Base-by-base conservation (phyloP, 768 basidiomycete species). In the Termitomyces sp. region DNA sequence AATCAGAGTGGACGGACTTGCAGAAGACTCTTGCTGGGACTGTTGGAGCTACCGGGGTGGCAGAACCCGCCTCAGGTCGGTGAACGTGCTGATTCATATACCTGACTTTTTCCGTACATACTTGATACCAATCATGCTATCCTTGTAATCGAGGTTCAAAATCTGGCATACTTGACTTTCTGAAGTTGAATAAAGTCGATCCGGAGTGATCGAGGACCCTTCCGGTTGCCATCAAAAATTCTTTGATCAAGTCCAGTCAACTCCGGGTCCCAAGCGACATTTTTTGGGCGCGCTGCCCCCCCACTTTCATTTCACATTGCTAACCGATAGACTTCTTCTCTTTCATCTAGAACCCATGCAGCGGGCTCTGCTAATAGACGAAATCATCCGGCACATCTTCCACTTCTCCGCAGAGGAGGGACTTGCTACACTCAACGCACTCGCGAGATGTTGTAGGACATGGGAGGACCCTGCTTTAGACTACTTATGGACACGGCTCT, bases 1-100 rank as follows among this genome's bases (percentile, higher is more conserved):
- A 98, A 74, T 82, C 85, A 5, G 96, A 98, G 73, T 98, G 96
- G 96, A 84, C 86, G 3, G 94, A 97, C 64, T 74, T 98, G 80
- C 93, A 96, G 73, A 91, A 90, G 79, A 91, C 88, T 9, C 71
- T 98, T 10, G 83, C 89, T 20, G 88, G 88, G 2, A 82, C 96
- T 65, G 82, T 83, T 12, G 86, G 85, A 43, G 68, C 74, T 15
- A 82, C 82, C 69, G 82, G 79, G 43, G 69, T 70, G 50, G 73
- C 66, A 25, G 79, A 68, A 43, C 58, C 60, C 10, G 56, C 57
- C 46, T 45, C 62, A 37, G 61, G 60, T 50, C 66, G 66, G 63
- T 65, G 59, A 65, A 29, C 38, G 5, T 42, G 34, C 20, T 42
- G n/a, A 20, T 50, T 1, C 29, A 46, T 59, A 47, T 56, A 56